A percentile compares a stretch with the other conserved stretches of the same genome.
Conservation (phyloP, 805 yeast genomes). For the Saccharomyces eubayanus region DNA sequence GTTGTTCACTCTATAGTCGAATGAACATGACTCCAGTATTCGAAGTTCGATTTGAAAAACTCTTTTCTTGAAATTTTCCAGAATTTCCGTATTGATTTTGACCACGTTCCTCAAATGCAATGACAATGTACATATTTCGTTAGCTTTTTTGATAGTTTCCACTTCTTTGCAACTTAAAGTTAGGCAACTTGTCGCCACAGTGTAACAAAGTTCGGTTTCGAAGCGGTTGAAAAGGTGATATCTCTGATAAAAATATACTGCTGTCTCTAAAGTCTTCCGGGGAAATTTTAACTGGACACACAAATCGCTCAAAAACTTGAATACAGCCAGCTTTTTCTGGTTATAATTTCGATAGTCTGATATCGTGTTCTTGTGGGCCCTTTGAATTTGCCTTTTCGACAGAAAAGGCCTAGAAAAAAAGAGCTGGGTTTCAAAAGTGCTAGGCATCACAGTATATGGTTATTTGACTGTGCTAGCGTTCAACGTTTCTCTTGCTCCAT, state of each 20-base stretch:
- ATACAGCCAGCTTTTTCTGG: slow-evolving; percentile 45
- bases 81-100: slow-evolving; percentile 24
- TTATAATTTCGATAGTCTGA: slow-evolving; percentile 42
- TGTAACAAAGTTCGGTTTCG: slow-evolving; percentile 44
- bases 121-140: slow-evolving; percentile 44
- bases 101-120: slow-evolving; percentile 28
- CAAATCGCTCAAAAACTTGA: slow-evolving; percentile 46
- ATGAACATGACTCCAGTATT: slow-evolving; percentile 65
- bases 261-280: slow-evolving; percentile 54
- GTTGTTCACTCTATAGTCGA: slow-evolving; percentile 63
- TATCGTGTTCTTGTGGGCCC: slow-evolving; percentile 45
- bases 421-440: slow-evolving; percentile 20
- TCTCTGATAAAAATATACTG: slow-evolving; percentile 67
- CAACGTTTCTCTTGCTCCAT: not conserved
- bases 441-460: slow-evolving; percentile 8
- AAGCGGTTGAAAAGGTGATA: slow-evolving; percentile 58
- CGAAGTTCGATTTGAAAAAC: slow-evolving; percentile 59
- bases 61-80: slow-evolving; percentile 50
- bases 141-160: slow-evolving; percentile 71
- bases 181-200: slow-evolving; percentile 61
- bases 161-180: slow-evolving; percentile 70
- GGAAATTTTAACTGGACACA: slow-evolving; percentile 57
- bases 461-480: not conserved
- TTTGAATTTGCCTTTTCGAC: slow-evolving; percentile 44
- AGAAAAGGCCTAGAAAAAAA: slow-evolving; percentile 52